Percentiles rank a stretch among this genome's conserved stretches.
Conservation (phyloP, 768 basidiomycete species). For the Cyclocybe cylindracea region DNA sequence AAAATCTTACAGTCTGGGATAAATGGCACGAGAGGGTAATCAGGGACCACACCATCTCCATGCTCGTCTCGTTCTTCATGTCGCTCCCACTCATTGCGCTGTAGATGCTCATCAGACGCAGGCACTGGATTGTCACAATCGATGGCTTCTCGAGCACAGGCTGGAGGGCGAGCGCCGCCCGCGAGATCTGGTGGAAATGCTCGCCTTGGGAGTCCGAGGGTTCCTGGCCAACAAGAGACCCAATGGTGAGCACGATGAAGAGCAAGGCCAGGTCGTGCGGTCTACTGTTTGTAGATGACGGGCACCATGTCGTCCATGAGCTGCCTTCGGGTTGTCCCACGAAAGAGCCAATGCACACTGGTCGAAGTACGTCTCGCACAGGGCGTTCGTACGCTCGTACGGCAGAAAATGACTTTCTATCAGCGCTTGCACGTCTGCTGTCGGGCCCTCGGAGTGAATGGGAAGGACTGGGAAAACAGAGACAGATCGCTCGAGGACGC, state of each 20-base stretch:
- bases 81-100: slow-evolving; percentile 71
- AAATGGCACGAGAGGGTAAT: slow-evolving; percentile 65
- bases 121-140: slow-evolving; percentile 66
- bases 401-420: slow-evolving; percentile 56
- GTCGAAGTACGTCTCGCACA: slow-evolving; percentile 66
- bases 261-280: slow-evolving; percentile 56
- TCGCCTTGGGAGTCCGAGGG: slow-evolving; percentile 47
- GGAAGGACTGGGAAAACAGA: slow-evolving; percentile 62
- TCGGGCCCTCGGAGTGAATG: slow-evolving; percentile 61
- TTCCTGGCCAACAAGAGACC: slow-evolving; percentile 43
- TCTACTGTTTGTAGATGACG: slow-evolving; percentile 54
- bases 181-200: slow-evolving; percentile 66
- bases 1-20: slow-evolving; percentile 60
- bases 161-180: slow-evolving; percentile 65
- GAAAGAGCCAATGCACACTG: slow-evolving; percentile 64
- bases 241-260: slow-evolving; percentile 58
- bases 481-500: slow-evolving; percentile 29
- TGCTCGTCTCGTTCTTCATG: slow-evolving; percentile 60
- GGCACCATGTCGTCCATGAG: slow-evolving; percentile 68
- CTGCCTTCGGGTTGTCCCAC: slow-evolving; percentile 62
- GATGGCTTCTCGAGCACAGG: slow-evolving; percentile 73
- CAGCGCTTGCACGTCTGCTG: slow-evolving; percentile 45
- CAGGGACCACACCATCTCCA: slow-evolving; percentile 73
- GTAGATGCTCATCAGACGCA: slow-evolving; percentile 70
- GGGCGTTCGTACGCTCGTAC: slow-evolving; percentile 48